Evolutionary conservation across 345 rosid species (phyloP), one percentile per base, ranked within the genome.

Genomic region (Aethionema arabicum): DNA sequence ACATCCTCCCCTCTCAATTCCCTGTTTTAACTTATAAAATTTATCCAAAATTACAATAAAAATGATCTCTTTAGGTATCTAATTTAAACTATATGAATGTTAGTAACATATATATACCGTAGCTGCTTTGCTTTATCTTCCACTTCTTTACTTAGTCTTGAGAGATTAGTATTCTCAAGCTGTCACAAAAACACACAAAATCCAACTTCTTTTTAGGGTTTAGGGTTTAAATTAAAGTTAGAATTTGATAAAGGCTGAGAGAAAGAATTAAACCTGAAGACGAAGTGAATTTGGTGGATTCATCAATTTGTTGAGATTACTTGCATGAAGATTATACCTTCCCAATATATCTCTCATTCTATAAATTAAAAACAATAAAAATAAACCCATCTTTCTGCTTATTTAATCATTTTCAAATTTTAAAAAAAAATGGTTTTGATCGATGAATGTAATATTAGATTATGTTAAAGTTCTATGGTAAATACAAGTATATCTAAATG

Each of bases 1-100:
- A 92, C 92, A 52, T 89, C 95, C 56, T 87, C 98, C 40, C 96
- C 98, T 33, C 96, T 87, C 84, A 92, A 58, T 67, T 85, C 83
- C 78, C 98, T 92, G 72, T 67, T 57, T 16, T 42, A 35, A 35
- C 29, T 31, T 59, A n/a, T n/a, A 1, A 21, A 21, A 21, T 21
- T 21, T 21, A 21, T n/a, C 27, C 1, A 21, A 21, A 21, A 21
- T 21, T 21, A 2, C 27, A 21, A 1, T 21, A 2, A 21, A 21
- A 21, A 21, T 21, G 27, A 21, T 21, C 27, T 21, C 27, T 21
- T 21, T 21, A 21, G 27, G 27, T 2, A 21, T 21, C 27, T 21
- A 21, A 21, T 21, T 2, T 21, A 1, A 21, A 21, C 27, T 2
- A n/a, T 21, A 21, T 21, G 27, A 21, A 21, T 21, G 27, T 21